Base-by-base conservation (phyloP, 805 yeast genomes). In the Candida ascalaphidarum region DNA sequence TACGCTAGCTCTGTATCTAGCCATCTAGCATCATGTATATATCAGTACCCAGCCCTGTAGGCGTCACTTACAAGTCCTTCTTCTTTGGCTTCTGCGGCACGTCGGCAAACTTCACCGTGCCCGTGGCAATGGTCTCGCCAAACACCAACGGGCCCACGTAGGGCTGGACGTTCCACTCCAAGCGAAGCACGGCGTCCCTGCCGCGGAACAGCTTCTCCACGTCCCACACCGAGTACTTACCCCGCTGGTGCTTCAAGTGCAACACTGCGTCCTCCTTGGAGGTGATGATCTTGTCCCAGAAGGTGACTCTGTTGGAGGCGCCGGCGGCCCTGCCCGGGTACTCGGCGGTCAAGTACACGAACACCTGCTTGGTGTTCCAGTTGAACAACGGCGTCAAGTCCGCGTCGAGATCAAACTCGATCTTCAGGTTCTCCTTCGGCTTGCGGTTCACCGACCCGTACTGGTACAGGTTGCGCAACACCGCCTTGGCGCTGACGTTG, bases 301-400 rank as follows among this genome's bases (percentile, higher is more conserved):
- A 77, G 0, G 89, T 81, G 21, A 88, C 82, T 38, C 77, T 75
- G 52, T 78, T 81, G 2, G 52, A 48, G n/a, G 70, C 55, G 7
- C 50, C 61, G 1, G 40, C 40, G 35, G 56, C 42, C 33, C 56
- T 49, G 62, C 74, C 75, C 11, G 64, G 61, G 44, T 88, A 88
- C 46, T 84, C 89, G 2, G 94, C 95, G 3, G 94, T 82, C 37
- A 92, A 63, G 46, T 89, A 92, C 4, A 80, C 82, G 46, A 92
- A 89, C n/a, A 89, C 76, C 55, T 89, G 97, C 50, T 89, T 89
- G 9, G 98, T 92, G 57, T 89, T 92, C 96, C 96, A 89, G 54
- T 81, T 86, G 69, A 88, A 88, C 29, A 92, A 65, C 2, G 84
- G 77, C 2, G 82, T 50, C 36, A 89, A 63, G 53, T 89, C 96